These are phyloP conservation scores for Symbiodinium natans DNA, from an alignment of 73 alveolate species.

Conservation along the genomic window DNA sequence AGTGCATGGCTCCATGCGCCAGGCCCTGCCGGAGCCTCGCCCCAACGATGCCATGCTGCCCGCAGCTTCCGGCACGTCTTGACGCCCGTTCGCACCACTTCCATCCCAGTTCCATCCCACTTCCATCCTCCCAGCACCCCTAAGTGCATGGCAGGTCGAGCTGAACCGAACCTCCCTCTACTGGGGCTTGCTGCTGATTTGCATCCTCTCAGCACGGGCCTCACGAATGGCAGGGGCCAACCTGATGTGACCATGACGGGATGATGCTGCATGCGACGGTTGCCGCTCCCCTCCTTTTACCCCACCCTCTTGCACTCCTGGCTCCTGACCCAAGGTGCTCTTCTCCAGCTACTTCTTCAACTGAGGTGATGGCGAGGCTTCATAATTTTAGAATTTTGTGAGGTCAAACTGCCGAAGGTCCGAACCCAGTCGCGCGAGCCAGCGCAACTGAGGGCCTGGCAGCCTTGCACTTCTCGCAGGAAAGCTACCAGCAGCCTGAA, in stretches of 20 bases:
- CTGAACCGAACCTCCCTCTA: slow-evolving; percentile 10
- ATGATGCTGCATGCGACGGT: too few relatives aligned
- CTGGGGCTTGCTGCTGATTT: slow-evolving; percentile 46
- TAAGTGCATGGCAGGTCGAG: background rate
- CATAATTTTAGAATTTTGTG: background rate
- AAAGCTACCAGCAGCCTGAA: background rate
- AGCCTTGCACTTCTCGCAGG: background rate
- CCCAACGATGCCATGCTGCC: slow-evolving; percentile 29
- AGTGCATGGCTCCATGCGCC: background rate
- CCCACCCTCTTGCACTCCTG: too few relatives aligned
- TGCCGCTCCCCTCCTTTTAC: too few relatives aligned
- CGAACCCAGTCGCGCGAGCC: background rate
- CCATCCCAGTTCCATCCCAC: too few relatives aligned
- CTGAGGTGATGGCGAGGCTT: background rate
- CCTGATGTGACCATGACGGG: too few relatives aligned
- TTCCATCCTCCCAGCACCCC: too few relatives aligned
- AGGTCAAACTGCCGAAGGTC: background rate
- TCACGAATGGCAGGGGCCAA: too few relatives aligned
- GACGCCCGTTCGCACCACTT: background rate
- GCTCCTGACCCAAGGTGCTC: too few relatives aligned
- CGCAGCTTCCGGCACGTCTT: background rate
- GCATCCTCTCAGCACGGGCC: background rate
- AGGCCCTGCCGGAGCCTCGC: slow-evolving; percentile 21
- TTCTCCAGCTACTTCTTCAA: background rate
- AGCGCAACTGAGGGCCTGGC: background rate